phyloP scores from a whole-genome alignment of 2,329 filamentous ascomycete species.

The Pestalotiopsis sp. region DNA sequence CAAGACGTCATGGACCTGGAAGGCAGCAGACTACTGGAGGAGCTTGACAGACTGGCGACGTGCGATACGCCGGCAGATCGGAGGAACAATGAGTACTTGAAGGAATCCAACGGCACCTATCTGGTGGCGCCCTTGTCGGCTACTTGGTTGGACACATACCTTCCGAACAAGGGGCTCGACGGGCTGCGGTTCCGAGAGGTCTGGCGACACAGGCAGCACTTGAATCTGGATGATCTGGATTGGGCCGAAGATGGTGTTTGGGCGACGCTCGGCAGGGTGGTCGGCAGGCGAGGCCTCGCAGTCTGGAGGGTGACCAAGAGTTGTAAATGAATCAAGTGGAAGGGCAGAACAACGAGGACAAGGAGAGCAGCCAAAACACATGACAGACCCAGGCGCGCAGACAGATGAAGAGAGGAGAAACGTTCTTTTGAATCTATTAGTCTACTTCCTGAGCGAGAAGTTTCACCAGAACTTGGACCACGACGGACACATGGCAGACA shows the following conservation, averaged over 20 bases:
- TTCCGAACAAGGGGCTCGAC: constrained; percentile 59
- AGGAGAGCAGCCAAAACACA: not conserved
- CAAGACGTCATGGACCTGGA: constrained; percentile 75
- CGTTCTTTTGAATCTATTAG: too few relatives aligned
- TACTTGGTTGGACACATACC: constrained; percentile 67
- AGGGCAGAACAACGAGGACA: not conserved
- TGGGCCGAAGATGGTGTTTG: constrained; percentile 77
- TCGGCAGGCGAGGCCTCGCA: constrained; percentile 64
- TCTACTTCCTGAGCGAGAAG: too few relatives aligned
- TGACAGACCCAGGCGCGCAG: too few relatives aligned
- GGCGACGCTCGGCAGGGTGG: constrained; percentile 69
- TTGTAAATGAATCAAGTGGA: constrained; percentile 34
- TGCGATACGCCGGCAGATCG: constrained; percentile 63
- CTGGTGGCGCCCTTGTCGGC: constrained; percentile 76
- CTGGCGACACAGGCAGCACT: constrained; percentile 68
- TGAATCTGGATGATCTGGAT: constrained; percentile 81
- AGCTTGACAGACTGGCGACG: constrained; percentile 61
- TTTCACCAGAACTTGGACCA: too few relatives aligned
- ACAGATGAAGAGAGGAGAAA: too few relatives aligned
- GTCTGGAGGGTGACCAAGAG: constrained; percentile 69
- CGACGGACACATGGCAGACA: too few relatives aligned
- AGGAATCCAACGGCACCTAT: constrained; percentile 66
- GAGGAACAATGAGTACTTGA: constrained; percentile 57
- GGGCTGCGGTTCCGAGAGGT: constrained; percentile 69
- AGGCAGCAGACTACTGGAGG: constrained; percentile 59